Evolutionary conservation across 169 alveolate genomes (phyloP), one percentile per base, ranked within the genome.

Genomic region (Perkinsus marinus): DNA sequence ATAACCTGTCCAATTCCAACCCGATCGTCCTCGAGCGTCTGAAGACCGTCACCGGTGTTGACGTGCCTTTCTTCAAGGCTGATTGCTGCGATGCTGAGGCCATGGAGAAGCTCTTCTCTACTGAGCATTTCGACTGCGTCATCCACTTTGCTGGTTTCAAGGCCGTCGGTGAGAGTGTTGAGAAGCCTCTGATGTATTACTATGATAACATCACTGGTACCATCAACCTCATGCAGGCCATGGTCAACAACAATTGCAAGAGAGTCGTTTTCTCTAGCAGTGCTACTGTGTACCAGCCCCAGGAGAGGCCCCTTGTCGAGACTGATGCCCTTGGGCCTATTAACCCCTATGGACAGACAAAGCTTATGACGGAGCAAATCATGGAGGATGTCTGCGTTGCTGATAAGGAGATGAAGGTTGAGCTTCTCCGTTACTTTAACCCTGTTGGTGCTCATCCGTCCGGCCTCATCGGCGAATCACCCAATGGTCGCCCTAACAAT

Each of bases 401-500:
- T 37, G 94, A 94, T 89, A 19, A 43, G 69, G 68, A 90, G 38
- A 91, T 92, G 93, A 90, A 91, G 79, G 90, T 94, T 47, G 90
- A 94, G 37, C 92, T 93, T 90, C 90, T 57, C 26, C 7, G 79
- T 91, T 97, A 97, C 94, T 98, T 97, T 95, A 98, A 98, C 93
- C 98, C 99, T 37, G 97, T 97, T 90, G 99, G 99, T 13, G 98
- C 98, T 39, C 98, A 97, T 90, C 95, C 95, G 30, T 94, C 97
- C 57, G 98, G 98, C 6, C 91, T 94, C 68, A 95, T 98, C 0
- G 99, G 99, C 19, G 99, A 97, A 90, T 94, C 94, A 30, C 99
- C 99, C 9, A 94, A 93, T 30, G 97, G 94, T 22, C 94, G 95
- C 30, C 98, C 98, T 0, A 95, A 95, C 90, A 97, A 97, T 93